Conservation (phyloP, 805 yeast species). For the Kodamaea kakaduensis region DNA sequence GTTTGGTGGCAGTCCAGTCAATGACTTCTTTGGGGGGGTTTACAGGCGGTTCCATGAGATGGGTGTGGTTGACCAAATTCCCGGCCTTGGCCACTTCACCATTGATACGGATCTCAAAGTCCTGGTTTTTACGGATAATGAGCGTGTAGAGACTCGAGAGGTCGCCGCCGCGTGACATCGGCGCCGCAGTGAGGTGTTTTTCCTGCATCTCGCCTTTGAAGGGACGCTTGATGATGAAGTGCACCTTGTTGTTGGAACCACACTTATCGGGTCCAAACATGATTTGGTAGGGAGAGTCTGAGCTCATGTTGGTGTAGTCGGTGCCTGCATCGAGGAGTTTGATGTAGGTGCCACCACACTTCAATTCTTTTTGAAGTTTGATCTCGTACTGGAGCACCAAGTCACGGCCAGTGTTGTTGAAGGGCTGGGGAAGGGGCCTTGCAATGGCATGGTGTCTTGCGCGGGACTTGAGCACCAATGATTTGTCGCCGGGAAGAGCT, state of each 20-base stretch:
- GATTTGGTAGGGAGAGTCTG: conserved; percentile 70
- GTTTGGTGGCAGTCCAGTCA: conserved; percentile 59
- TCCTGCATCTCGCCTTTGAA: conserved; percentile 59
- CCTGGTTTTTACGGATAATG: conserved; percentile 59
- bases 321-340: conserved; percentile 56
- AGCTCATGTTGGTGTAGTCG: conserved; percentile 48
- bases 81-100: conserved; percentile 75
- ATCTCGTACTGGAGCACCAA: conserved; percentile 88
- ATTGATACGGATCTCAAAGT: conserved; percentile 76
- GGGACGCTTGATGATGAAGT: conserved; percentile 63
- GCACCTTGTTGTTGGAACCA: conserved; percentile 75
- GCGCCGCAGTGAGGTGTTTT: conserved; percentile 64
- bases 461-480: conserved; percentile 68
- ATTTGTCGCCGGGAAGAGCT: conserved; percentile 64
- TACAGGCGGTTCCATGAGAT: conserved; percentile 59
- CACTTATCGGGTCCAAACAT: conserved; percentile 97
- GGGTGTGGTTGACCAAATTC: conserved; percentile 49
- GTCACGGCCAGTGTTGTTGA: conserved; percentile 58
- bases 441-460: conserved; percentile 85
- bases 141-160: conserved; percentile 72
- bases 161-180: conserved; percentile 57
- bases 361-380: conserved; percentile 71
- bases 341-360: conserved; percentile 88
- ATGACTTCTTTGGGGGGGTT: conserved; percentile 59
- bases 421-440: conserved; percentile 50